phyloP scores from a whole-genome alignment of 192 early-diverging fungal genomes.

The Rhizoclosmatium sp. region DNA sequence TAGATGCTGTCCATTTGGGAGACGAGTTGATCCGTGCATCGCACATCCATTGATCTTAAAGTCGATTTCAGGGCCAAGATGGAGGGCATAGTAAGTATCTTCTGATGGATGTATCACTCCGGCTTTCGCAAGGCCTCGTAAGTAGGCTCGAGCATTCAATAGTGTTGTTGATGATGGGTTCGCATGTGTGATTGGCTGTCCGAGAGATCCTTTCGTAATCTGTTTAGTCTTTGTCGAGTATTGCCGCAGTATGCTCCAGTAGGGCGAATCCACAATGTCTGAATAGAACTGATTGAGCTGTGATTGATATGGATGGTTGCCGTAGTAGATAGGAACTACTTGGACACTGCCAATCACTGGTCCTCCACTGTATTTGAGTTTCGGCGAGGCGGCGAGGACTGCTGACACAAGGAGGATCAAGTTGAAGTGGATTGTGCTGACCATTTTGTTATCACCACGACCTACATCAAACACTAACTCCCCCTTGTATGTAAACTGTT shows the following conservation, averaged over 20 bases:
- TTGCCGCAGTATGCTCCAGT: background rate
- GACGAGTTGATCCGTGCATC: background rate
- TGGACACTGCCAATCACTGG: background rate
- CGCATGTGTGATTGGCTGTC: background rate
- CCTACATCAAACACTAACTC: too few species aligned
- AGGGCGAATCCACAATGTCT: background rate
- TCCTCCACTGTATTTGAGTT: background rate
- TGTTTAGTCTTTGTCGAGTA: background rate
- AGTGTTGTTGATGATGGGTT: background rate
- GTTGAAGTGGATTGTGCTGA: too few species aligned
- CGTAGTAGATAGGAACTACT: conserved; percentile 3
- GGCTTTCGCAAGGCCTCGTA: background rate
- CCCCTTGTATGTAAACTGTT: too few species aligned
- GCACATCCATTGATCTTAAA: background rate
- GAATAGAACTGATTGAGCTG: background rate
- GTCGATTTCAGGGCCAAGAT: conserved; percentile 37
- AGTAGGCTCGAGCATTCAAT: background rate
- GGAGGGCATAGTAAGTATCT: conserved; percentile 47
- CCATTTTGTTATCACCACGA: too few species aligned
- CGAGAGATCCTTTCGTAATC: background rate
- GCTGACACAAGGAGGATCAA: too few species aligned
- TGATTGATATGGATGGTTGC: background rate
- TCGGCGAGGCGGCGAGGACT: too few species aligned
- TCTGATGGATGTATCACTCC: conserved; percentile 39
- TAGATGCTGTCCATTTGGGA: background rate